These are phyloP conservation scores for Rhizoclosmatium globosum DNA, from an alignment of 192 early-diverging fungal genomes.

Conservation along the genomic window DNA sequence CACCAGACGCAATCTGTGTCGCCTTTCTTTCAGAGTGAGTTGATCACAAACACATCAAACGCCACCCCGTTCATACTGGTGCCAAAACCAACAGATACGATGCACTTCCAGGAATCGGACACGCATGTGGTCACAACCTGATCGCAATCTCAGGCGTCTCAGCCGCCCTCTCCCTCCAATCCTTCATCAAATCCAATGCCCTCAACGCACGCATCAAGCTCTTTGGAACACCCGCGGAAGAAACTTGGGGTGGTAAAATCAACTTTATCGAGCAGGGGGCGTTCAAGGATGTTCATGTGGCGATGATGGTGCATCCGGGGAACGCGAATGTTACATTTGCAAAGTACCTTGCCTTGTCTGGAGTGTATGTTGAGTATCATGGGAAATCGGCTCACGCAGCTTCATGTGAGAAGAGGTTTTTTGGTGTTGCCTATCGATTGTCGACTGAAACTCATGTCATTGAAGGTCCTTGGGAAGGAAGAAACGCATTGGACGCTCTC, in stretches of 20 bases:
- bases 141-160: conserved; percentile 76
- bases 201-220: conserved; percentile 69
- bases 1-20: conserved; percentile 49
- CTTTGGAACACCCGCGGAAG: conserved; percentile 83
- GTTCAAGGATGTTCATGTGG: conserved; percentile 74
- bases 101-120: conserved; percentile 70
- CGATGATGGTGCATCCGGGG: conserved; percentile 85
- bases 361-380: conserved; percentile 32
- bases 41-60: neutral
- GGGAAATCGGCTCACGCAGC: conserved; percentile 54
- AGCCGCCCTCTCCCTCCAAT: conserved; percentile 60
- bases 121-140: conserved; percentile 66
- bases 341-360: conserved; percentile 40
- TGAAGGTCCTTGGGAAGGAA: conserved; percentile 60
- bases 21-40: conserved; percentile 65
- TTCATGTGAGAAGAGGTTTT: conserved; percentile 24
- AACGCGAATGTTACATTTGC: conserved; percentile 41
- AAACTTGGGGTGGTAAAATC: conserved; percentile 75
- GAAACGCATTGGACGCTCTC: conserved; percentile 84
- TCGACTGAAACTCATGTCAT: neutral
- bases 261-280: conserved; percentile 70
- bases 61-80: neutral
- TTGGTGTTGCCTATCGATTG: neutral
- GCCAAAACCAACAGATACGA: conserved; percentile 51
- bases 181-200: conserved; percentile 48